Evolutionary conservation across 2,329 filamentous ascomycete genomes (phyloP).

Genomic region (Sporothrix euskadiensis): DNA sequence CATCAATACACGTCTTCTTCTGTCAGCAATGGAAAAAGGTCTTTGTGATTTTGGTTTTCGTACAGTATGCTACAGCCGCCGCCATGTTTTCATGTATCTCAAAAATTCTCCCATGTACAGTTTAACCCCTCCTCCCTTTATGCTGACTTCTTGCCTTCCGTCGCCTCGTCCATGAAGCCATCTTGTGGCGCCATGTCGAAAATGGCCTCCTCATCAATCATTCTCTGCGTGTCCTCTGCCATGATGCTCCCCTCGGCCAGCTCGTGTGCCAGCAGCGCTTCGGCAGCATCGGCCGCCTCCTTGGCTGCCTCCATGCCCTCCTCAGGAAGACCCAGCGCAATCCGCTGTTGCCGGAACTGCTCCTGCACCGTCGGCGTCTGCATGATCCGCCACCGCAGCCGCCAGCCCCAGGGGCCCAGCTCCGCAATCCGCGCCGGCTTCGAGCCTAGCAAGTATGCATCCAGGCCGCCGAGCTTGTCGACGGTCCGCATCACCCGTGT

Average conservation of each 20-base stretch:
- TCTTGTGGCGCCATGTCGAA: constrained; percentile 48
- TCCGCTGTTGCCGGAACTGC: constrained; percentile 65
- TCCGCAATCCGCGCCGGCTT: constrained; percentile 78
- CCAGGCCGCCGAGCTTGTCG: constrained; percentile 82
- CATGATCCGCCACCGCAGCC: constrained; percentile 85
- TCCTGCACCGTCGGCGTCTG: constrained; percentile 67
- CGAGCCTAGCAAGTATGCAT: constrained; percentile 84
- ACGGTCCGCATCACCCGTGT: constrained; percentile 71
- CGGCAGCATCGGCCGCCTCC: constrained; percentile 23
- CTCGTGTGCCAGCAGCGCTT: constrained; percentile 5
- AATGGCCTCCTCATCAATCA: constrained; percentile 46
- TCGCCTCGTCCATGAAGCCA: constrained; percentile 39
- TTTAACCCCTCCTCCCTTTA: neutral
- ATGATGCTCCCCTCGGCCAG: constrained; percentile 37
- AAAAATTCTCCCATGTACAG: neutral
- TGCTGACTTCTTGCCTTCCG: constrained; percentile 30
- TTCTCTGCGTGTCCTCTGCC: constrained; percentile 41
- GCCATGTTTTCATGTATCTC: no score
- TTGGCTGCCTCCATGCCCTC: constrained; percentile 36
- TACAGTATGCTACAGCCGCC: constrained; percentile 19
- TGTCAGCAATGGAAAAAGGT: neutral
- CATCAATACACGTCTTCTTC: neutral
- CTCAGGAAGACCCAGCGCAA: constrained; percentile 63
- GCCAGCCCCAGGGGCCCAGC: constrained; percentile 87
- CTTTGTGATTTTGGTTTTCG: constrained; percentile 11